A percentile compares a stretch with the other conserved stretches of the same genome.
These are phyloP conservation scores for Microbotryum intermedium DNA, from an alignment of 1,284 basidiomycete genomes.

Conservation along the genomic window DNA sequence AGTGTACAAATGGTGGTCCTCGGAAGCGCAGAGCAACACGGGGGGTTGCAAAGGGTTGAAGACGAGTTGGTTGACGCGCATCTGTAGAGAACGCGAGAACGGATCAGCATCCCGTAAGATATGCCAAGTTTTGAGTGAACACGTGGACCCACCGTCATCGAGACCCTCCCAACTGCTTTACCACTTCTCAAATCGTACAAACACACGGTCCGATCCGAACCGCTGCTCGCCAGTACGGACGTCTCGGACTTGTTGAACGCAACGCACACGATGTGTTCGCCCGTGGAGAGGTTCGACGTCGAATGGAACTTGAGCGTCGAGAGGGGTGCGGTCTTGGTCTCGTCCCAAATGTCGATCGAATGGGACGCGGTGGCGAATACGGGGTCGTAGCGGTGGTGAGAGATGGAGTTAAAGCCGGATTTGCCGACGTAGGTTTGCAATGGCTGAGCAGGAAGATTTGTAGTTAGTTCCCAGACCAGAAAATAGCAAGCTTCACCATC, in stretches of 20 bases:
- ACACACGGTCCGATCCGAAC: slow-evolving; percentile 88
- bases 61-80: slow-evolving; percentile 64
- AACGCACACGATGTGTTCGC: slow-evolving; percentile 75
- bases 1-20: slow-evolving; percentile 97
- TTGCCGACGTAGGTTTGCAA: slow-evolving; percentile 70
- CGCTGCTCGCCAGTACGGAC: slow-evolving; percentile 84
- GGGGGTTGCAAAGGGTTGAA: slow-evolving; percentile 97
- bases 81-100: slow-evolving; percentile 10
- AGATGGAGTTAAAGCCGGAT: slow-evolving; percentile 82
- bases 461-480: slow-evolving; percentile 40
- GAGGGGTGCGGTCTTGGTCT: slow-evolving; percentile 59
- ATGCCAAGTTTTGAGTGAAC: slow-evolving; percentile 1
- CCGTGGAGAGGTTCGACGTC: slow-evolving; percentile 66
- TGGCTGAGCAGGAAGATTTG: slow-evolving; percentile 44
- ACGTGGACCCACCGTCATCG: slow-evolving; percentile 65
- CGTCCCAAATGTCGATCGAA: slow-evolving; percentile 94
- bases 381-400: slow-evolving; percentile 79
- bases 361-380: slow-evolving; percentile 91
- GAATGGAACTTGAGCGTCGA: slow-evolving; percentile 54
- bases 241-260: slow-evolving; percentile 91
- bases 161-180: slow-evolving; percentile 79
- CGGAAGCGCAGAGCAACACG: slow-evolving; percentile 79
- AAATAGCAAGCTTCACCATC: slow-evolving; percentile 19
- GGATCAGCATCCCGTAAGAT: not conserved
- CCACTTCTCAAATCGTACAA: slow-evolving; percentile 93